A percentile compares a stretch with the other conserved stretches of the same genome.
Evolutionary conservation across 2,329 filamentous ascomycete genomes (phyloP).

Genomic region (Dendryphion nanum): DNA sequence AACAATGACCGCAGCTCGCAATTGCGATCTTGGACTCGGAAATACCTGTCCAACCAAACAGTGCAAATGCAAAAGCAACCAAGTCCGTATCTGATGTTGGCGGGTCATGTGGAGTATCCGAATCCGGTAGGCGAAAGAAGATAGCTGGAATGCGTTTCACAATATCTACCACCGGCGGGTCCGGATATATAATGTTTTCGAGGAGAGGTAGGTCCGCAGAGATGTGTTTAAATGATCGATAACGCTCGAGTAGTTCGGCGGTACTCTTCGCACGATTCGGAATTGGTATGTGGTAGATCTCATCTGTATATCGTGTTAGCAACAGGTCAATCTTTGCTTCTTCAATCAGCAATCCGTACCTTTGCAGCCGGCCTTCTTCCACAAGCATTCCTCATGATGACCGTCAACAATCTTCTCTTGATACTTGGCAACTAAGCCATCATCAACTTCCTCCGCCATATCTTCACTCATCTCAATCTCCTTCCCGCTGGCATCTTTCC

Average conservation of each 20-base stretch:
- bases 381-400: slow-evolving; percentile 80
- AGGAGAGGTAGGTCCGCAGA: slow-evolving; percentile 30
- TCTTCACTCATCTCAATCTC: slow-evolving; percentile 54
- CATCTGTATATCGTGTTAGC: slow-evolving; percentile 43
- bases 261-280: slow-evolving; percentile 37
- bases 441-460: slow-evolving; percentile 48
- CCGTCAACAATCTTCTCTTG: slow-evolving; percentile 68
- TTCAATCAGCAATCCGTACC: slow-evolving; percentile 49
- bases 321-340: too few relatives aligned
- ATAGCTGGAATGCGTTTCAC: slow-evolving; percentile 21
- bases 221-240: slow-evolving; percentile 38
- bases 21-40: slow-evolving; percentile 66
- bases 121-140: slow-evolving; percentile 20
- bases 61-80: slow-evolving; percentile 34
- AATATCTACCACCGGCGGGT: slow-evolving; percentile 23
- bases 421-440: slow-evolving; percentile 75
- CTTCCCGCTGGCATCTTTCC: slow-evolving; percentile 42
- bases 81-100: slow-evolving; percentile 20
- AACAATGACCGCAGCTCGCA: slow-evolving; percentile 79
- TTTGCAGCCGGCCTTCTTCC: slow-evolving; percentile 85
- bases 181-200: slow-evolving; percentile 33
- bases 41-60: slow-evolving; percentile 53
- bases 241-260: slow-evolving; percentile 40
- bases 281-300: slow-evolving; percentile 61
- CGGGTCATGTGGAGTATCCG: slow-evolving; percentile 10